These are phyloP conservation scores for Acacia melanoxylon DNA, from an alignment of 306 rosid genomes.

Conservation along the genomic window DNA sequence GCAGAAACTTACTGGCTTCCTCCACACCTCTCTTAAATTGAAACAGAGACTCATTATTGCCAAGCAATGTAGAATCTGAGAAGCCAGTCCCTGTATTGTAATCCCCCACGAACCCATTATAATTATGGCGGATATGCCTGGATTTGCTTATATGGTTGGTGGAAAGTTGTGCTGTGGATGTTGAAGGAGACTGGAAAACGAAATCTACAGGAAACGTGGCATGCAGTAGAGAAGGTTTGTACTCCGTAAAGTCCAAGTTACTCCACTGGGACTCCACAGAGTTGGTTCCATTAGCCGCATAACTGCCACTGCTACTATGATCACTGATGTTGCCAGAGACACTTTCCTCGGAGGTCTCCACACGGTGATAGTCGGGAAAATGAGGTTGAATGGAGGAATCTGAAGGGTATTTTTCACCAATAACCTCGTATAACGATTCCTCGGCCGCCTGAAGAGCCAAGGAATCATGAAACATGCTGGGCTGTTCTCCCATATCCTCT, in stretches of 20 bases:
- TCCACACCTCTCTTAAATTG: constrained; percentile 53
- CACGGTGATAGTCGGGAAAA: constrained; percentile 11
- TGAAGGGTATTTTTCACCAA: constrained; percentile 36
- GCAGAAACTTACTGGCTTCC: constrained; percentile 58
- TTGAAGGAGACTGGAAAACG: constrained; percentile 32
- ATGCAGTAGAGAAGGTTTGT: constrained; percentile 26
- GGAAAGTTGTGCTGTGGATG: constrained; percentile 17
- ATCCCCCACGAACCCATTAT: constrained; percentile 29
- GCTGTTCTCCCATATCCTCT: constrained; percentile 51
- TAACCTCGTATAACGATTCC: constrained; percentile 52
- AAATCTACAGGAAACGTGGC: constrained; percentile 30
- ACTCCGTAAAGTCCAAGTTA: constrained; percentile 11
- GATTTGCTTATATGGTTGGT: not conserved
- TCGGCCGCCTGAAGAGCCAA: constrained; percentile 55
- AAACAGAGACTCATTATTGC: constrained; percentile 32
- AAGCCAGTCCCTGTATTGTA: constrained; percentile 20
- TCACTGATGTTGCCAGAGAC: constrained; percentile 21
- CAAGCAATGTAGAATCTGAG: constrained; percentile 21
- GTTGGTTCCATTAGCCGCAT: constrained; percentile 17
- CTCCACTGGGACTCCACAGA: constrained; percentile 23
- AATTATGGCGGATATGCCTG: not conserved
- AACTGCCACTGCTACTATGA: constrained; percentile 17
- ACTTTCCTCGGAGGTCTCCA: constrained; percentile 40
- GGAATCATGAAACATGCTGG: constrained; percentile 51
- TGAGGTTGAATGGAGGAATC: constrained; percentile 11